Conservation (phyloP, 768 basidiomycete genomes). For the Boletus edulis region DNA sequence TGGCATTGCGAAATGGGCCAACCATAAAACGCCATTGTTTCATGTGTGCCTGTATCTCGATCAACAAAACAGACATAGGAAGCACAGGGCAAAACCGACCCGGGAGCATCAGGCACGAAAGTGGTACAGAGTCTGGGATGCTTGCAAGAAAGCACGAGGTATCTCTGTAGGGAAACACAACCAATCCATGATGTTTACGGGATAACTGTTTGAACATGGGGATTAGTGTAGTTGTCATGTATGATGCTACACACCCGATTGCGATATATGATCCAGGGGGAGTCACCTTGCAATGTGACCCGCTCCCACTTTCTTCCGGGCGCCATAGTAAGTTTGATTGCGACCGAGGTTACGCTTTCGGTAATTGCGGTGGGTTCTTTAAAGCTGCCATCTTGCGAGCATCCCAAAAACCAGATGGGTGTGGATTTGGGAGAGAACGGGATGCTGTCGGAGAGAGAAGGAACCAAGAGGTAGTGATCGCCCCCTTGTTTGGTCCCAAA, state of each 20-base stretch:
- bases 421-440: conserved; percentile 19
- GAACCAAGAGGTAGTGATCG: conserved; percentile 15
- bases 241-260: conserved; percentile 41
- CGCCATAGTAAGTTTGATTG: conserved; percentile 21
- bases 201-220: conserved; percentile 38
- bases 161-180: conserved; percentile 60
- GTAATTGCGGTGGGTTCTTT: conserved; percentile 15
- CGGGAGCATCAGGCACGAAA: conserved; percentile 78
- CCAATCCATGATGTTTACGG: conserved; percentile 42
- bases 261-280: conserved; percentile 59
- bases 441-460: conserved; percentile 22
- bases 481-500: conserved; percentile 2
- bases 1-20: conserved; percentile 91
- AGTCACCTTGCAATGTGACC: conserved; percentile 40
- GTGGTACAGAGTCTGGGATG: conserved; percentile 62
- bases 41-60: conserved; percentile 6
- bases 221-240: conserved; percentile 3
- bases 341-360: conserved; percentile 10
- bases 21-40: conserved; percentile 72
- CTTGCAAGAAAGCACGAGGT: conserved; percentile 55
- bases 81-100: conserved; percentile 55
- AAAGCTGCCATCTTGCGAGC: conserved; percentile 13
- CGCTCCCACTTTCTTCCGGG: conserved; percentile 45
- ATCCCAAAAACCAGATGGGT: conserved; percentile 16
- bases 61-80: not conserved